Base-by-base conservation (phyloP, 225 moss, liverwort and hornwort species). In the Physcomitrellopsis africana region DNA sequence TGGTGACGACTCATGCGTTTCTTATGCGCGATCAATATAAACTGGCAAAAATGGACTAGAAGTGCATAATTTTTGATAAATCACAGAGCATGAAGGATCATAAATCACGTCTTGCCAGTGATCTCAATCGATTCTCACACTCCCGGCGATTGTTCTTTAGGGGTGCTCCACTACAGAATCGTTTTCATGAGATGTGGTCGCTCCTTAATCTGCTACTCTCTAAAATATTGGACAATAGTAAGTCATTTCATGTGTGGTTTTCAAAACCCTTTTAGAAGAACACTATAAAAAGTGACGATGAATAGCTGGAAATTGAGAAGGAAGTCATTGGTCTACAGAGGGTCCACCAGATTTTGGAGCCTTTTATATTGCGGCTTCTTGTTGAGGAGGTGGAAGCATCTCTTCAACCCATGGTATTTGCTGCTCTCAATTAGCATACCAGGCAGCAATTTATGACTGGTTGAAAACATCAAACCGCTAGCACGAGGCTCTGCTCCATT, bases 331-430 rank as follows among this genome's bases (percentile, higher is more conserved):
- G 88, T 5, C 88, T 91, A 23, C 91, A 91, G 65, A 81, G 91
- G 72, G 70, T 91, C 72, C 91, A 91, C 72, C 91, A 91, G 75
- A 91, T 91, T 29, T 76, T 91, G 41, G 91, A 91, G 69, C 91
- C 91, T 13, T 91, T 91, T 58, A 88, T 91, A 88, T 84, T 91
- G 65, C 88, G 91, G 12, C 91, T 88, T 1, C 75, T 88, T 62
- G 91, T 91, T 27, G 91, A 91, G 76, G 91, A 91, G 79, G 91
- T 91, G 11, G 91, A 91, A 77, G 91, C 88, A 54, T 91, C 91
- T 26, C 86, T 91, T 65, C 91, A 88, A 23, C 75, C 80, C 17
- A 91, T 88, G 88, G 90, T 91, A 12, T 84, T 88, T 15, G 84
- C 88, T 47, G 86, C 86, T 37, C 68, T 91, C n/a, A 91, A 88